Percentiles rank a stretch among this genome's conserved stretches.
Conservation (phyloP, 345 rosid genomes). For the Hypericum perforatum region DNA sequence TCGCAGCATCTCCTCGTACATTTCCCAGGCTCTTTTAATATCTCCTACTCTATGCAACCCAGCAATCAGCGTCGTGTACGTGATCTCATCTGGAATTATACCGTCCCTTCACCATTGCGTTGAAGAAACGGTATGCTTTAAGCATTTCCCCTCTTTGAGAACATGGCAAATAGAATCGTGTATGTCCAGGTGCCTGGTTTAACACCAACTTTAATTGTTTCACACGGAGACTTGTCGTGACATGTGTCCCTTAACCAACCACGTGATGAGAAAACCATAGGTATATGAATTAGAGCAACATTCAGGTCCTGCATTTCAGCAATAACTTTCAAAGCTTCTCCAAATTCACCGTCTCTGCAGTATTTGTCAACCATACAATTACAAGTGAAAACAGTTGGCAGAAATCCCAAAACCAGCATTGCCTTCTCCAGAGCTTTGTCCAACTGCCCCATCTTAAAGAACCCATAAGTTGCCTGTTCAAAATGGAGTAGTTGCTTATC, state of each 20-base stretch:
- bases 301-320: slow-evolving; percentile 23
- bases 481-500: too few relatives aligned
- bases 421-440: slow-evolving; percentile 27
- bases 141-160: slow-evolving; percentile 14
- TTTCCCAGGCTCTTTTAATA: slow-evolving; percentile 34
- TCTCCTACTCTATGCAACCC: slow-evolving; percentile 37
- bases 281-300: slow-evolving; percentile 30
- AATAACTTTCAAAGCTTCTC: slow-evolving; percentile 33
- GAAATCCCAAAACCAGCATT: slow-evolving; percentile 18
- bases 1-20: slow-evolving; percentile 45
- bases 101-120: slow-evolving; percentile 30
- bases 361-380: slow-evolving; percentile 28
- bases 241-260: slow-evolving; percentile 25
- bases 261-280: slow-evolving; percentile 26
- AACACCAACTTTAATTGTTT: slow-evolving; percentile 33
- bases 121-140: slow-evolving; percentile 31
- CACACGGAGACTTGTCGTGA: slow-evolving; percentile 30
- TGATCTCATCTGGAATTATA: slow-evolving; percentile 29
- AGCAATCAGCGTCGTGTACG: slow-evolving; percentile 34
- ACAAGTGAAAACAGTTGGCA: slow-evolving; percentile 29
- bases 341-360: slow-evolving; percentile 21
- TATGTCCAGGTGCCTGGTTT: slow-evolving; percentile 24
- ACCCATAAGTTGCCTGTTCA: slow-evolving; percentile 26
- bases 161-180: slow-evolving; percentile 36
- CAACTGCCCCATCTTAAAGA: slow-evolving; percentile 30